These are phyloP conservation scores for Coemansia sp. DNA, from an alignment of 192 early-diverging fungal genomes.

Conservation along the genomic window DNA sequence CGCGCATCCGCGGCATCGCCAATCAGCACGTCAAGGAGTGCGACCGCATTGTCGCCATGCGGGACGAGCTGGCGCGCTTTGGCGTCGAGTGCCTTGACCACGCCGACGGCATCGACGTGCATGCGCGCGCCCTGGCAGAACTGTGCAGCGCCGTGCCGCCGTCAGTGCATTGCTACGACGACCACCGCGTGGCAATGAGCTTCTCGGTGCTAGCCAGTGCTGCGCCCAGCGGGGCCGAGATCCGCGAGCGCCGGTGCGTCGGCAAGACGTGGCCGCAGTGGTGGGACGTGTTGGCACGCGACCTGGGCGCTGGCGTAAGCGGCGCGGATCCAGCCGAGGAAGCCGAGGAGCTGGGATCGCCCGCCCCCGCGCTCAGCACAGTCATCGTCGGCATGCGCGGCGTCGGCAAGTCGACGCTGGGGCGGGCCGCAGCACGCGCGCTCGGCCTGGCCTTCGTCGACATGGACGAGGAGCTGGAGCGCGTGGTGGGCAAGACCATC, in stretches of 20 bases:
- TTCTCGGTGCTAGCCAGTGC: constrained; percentile 81
- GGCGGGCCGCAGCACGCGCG: constrained; percentile 62
- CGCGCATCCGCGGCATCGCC: constrained; percentile 90
- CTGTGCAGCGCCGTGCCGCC: constrained; percentile 53
- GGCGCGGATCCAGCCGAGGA: constrained; percentile 25
- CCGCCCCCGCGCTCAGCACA: constrained; percentile 54
- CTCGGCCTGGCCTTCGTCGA: constrained; percentile 80
- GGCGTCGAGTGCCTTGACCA: constrained; percentile 78
- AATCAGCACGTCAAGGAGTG: constrained; percentile 99
- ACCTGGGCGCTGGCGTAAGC: constrained; percentile 59
- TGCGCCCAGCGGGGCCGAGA: constrained; percentile 65
- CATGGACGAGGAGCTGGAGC: constrained; percentile 81
- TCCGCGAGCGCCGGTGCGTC: constrained; percentile 93
- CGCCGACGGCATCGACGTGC: constrained; percentile 87
- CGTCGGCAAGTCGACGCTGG: constrained; percentile 91
- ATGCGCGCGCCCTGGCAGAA: constrained; percentile 55
- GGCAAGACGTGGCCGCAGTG: constrained; percentile 99
- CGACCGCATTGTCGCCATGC: constrained; percentile 95
- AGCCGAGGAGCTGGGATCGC: not conserved
- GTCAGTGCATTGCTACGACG: constrained; percentile 89
- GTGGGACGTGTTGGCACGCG: constrained; percentile 92
- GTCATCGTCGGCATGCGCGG: constrained; percentile 99
- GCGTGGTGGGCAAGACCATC: constrained; percentile 65
- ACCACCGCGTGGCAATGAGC: constrained; percentile 98
- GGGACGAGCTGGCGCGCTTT: constrained; percentile 85